A percentile compares a stretch with the other conserved stretches of the same genome.
These are phyloP conservation scores for Didymella segeticola DNA, from an alignment of 2,329 filamentous ascomycete genomes.

Conservation along the genomic window DNA sequence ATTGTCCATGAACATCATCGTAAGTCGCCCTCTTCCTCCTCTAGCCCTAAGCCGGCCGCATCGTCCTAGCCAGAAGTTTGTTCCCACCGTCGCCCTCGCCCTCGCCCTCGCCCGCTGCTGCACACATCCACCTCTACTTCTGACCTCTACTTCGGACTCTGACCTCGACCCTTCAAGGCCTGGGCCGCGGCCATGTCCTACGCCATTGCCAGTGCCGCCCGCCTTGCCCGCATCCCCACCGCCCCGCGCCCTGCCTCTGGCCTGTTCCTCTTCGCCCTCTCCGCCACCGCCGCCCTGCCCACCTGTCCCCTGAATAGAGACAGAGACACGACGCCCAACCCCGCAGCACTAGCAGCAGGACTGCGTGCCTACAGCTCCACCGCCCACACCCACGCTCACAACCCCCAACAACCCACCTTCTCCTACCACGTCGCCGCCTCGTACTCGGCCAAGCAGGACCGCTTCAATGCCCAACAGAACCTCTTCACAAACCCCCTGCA, in stretches of 20 bases:
- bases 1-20: slow-evolving; percentile 32
- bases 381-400: too few relatives aligned
- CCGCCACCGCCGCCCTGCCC: slow-evolving; percentile 36
- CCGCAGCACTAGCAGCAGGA: slow-evolving; percentile 35
- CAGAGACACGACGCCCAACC: slow-evolving; percentile 37
- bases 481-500: slow-evolving; percentile 44
- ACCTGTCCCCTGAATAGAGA: slow-evolving; percentile 41
- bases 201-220: slow-evolving; percentile 39
- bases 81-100: slow-evolving; percentile 19
- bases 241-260: slow-evolving; percentile 34
- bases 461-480: slow-evolving; percentile 46
- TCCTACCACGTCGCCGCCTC: slow-evolving; percentile 50
- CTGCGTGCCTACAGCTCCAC: slow-evolving; percentile 41
- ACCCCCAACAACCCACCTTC: slow-evolving; percentile 39
- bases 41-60: slow-evolving; percentile 42
- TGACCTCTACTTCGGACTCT: slow-evolving; percentile 22
- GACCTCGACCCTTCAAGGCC: slow-evolving; percentile 39
- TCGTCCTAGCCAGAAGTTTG: slow-evolving; percentile 39
- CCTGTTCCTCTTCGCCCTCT: slow-evolving; percentile 42
- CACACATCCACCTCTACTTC: slow-evolving; percentile 7
- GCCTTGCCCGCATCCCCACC: slow-evolving; percentile 31
- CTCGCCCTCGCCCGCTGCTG: too few relatives aligned
- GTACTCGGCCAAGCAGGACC: slow-evolving; percentile 50
- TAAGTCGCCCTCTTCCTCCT: slow-evolving; percentile 25
- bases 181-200: slow-evolving; percentile 49